Evolutionary conservation across 1,139 yeast species (phyloP).

Genomic region (Hyphopichia burtonii): DNA sequence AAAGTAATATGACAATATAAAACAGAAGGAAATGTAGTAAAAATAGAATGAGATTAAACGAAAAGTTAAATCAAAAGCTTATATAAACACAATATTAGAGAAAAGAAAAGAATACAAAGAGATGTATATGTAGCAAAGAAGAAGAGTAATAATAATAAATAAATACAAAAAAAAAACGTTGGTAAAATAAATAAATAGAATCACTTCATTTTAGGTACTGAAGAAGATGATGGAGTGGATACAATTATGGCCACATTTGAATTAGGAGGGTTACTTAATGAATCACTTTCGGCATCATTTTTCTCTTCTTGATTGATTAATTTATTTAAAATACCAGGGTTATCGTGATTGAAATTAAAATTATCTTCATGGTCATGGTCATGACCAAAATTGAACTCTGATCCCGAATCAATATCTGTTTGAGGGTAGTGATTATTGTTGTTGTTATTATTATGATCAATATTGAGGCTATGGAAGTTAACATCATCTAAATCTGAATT

Average conservation of each 20-base stretch:
- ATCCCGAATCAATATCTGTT: neutral
- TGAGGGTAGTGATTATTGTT: neutral
- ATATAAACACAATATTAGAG: too few relatives aligned
- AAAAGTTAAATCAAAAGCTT: neutral
- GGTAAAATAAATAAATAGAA: neutral
- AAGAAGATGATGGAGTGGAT: conserved; percentile 22
- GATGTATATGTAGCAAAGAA: neutral
- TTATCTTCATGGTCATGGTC: too few relatives aligned
- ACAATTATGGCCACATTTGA: conserved; percentile 21
- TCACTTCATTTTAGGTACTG: conserved; percentile 9
- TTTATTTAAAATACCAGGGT: neutral
- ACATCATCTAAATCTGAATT: conserved; percentile 18
- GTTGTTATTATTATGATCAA: neutral
- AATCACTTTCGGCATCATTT: neutral
- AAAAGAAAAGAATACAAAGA: too few relatives aligned
- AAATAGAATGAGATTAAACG: neutral
- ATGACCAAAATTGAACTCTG: neutral
- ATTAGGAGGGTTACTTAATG: conserved; percentile 5
- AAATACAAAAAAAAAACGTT: neutral
- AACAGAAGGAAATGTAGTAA: neutral
- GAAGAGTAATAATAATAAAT: neutral
- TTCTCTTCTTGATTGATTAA: neutral
- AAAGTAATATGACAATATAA: too few relatives aligned
- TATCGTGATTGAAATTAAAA: neutral
- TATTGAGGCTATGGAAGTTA: too few relatives aligned